A percentile compares a stretch with the other conserved stretches of the same genome.
phyloP scores from a whole-genome alignment of 2,329 filamentous ascomycete species.

The Rhynchosporium secalis region DNA sequence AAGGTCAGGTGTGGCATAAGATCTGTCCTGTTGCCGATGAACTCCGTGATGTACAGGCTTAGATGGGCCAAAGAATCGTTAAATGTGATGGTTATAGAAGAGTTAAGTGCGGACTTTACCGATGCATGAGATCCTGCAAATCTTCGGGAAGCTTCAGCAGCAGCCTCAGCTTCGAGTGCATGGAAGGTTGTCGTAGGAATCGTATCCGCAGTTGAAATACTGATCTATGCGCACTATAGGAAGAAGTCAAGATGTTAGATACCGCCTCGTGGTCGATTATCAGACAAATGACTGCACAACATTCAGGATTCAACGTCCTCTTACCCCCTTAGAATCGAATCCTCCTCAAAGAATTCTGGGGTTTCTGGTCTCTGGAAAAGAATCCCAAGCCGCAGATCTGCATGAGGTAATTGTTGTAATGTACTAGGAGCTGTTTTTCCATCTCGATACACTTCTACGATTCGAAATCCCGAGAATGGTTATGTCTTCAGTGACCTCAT shows the following conservation, averaged over 20 bases:
- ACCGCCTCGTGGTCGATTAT: conserved; percentile 23
- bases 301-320: too few species aligned
- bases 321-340: too few species aligned
- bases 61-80: neutral
- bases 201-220: neutral
- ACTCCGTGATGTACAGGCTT: conserved; percentile 16
- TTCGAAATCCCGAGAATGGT: too few species aligned
- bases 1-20: neutral
- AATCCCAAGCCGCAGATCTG: too few species aligned
- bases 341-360: too few species aligned
- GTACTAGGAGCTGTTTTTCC: too few species aligned
- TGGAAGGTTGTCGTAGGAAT: conserved; percentile 16
- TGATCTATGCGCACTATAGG: neutral
- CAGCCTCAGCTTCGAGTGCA: conserved; percentile 17
- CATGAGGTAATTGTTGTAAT: too few species aligned
- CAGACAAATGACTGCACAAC: neutral
- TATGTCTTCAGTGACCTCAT: too few species aligned
- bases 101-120: conserved; percentile 14
- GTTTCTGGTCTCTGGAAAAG: too few species aligned
- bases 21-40: conserved; percentile 20
- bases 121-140: conserved; percentile 18
- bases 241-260: conserved; percentile 12
- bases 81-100: conserved; percentile 16
- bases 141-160: conserved; percentile 12
- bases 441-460: too few species aligned